Percentiles rank a stretch among this genome's conserved stretches.
phyloP scores from a whole-genome alignment of 1,284 basidiomycete species.

The Neonothopanus nambi region DNA sequence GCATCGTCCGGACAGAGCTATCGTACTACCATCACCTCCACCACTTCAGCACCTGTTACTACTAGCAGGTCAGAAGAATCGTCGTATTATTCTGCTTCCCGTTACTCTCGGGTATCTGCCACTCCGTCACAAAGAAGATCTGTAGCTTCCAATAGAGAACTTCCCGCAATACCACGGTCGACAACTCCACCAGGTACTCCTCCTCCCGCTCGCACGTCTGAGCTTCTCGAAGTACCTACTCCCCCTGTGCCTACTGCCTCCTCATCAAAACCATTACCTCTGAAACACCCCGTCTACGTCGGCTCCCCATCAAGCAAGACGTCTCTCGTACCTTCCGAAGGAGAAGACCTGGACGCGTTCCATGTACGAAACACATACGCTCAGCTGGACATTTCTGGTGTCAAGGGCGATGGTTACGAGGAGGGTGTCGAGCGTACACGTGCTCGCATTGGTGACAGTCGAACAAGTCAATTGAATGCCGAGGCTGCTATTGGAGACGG shows the following conservation, averaged over 20 bases:
- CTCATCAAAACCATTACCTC: slow-evolving; percentile 34
- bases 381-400: slow-evolving; percentile 78
- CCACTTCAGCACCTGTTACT: slow-evolving; percentile 4
- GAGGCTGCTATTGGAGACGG: slow-evolving; percentile 55
- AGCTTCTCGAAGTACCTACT: slow-evolving; percentile 21
- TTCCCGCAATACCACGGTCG: slow-evolving; percentile 15
- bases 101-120: background rate
- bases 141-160: slow-evolving; percentile 4
- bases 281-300: slow-evolving; percentile 37
- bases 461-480: slow-evolving; percentile 58
- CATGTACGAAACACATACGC: slow-evolving; percentile 90
- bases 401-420: slow-evolving; percentile 89
- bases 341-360: slow-evolving; percentile 84
- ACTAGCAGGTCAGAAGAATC: slow-evolving; percentile 5
- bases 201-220: slow-evolving; percentile 13
- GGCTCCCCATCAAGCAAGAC: slow-evolving; percentile 49
- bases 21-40: slow-evolving; percentile 12
- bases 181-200: slow-evolving; percentile 13
- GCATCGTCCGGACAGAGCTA: slow-evolving; percentile 10
- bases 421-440: slow-evolving; percentile 92
- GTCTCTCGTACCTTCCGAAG: slow-evolving; percentile 66
- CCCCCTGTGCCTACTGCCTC: slow-evolving; percentile 14
- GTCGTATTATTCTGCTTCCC: slow-evolving; percentile 9
- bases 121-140: slow-evolving; percentile 10
- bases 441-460: slow-evolving; percentile 68